Base-by-base conservation (phyloP, 805 yeast genomes). In the Torulaspora franciscae region DNA sequence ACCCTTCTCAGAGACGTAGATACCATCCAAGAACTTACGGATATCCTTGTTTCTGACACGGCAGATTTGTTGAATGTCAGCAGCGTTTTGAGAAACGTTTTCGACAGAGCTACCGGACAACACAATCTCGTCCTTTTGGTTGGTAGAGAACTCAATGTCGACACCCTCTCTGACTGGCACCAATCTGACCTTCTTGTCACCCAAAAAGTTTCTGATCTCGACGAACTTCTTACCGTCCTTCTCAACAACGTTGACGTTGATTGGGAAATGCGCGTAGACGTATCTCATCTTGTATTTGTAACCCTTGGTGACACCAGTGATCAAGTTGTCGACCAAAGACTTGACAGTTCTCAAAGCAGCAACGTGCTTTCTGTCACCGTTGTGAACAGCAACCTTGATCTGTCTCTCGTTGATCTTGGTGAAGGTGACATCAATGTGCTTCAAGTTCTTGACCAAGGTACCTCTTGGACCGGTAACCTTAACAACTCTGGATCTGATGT, bases 221-320 rank as follows among this genome's bases (percentile, higher is more conserved):
- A 91, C 85, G 67, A 67, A 80, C 56, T 78, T 74, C 43, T 70
- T 64, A 62, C 85, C 87, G 49, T 91, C 91, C 66, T 79, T 76
- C 59, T 85, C 87, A 70, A 85, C 71, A 61, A 89, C 73, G 80
- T 90, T 91, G 62, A 93, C 96, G 77, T 93, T 93, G 77, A 95
- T 93, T 74, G 99, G 99, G 96, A 93, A 93, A 87, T 93, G 99
- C 83, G 99, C 99, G 72, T 91, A 95, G 58, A 93, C 99, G 75
- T 88, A 90, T 82, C 98, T 89, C 97, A 93, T 85, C 86, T 93
- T 93, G 93, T 93, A 93, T 78, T 86, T 83, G 95, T 77, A 91
- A 76, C 98, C 99, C 80, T 83, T 83, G 73, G 99, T 93, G 71
- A 93, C 99, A 85, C 99, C 99, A 62, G 85, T 86, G 76, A 93